Percentiles rank a stretch among this genome's conserved stretches.
Conservation (phyloP, 2,329 filamentous ascomycete genomes). For the Apiospora pterosperma region DNA sequence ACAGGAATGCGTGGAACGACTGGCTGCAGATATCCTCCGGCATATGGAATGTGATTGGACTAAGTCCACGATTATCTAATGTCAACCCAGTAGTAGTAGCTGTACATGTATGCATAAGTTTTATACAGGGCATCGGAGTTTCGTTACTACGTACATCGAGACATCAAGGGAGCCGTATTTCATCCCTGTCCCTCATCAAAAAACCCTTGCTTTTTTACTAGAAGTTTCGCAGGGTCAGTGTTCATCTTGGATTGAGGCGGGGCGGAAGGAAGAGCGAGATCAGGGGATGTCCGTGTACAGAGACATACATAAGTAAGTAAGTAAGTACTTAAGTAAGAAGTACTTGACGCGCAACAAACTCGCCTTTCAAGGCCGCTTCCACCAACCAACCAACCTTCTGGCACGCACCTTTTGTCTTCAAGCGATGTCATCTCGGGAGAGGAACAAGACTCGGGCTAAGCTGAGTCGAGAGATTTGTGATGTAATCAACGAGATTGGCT, state of each 20-base stretch:
- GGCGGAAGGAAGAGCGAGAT: not conserved
- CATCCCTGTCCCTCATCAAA: not conserved
- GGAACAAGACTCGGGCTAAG: not conserved
- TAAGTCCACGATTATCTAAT: too few relatives aligned
- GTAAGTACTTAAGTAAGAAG: too few relatives aligned
- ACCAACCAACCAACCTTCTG: not conserved
- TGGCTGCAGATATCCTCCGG: not conserved
- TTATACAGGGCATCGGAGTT: not conserved
- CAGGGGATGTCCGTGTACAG: not conserved
- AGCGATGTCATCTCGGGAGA: not conserved
- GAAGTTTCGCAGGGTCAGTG: not conserved
- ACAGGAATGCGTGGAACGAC: not conserved
- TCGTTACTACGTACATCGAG: not conserved
- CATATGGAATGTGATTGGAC: not conserved
- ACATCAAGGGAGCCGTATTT: not conserved
- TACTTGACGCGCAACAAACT: not conserved
- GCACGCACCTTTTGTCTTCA: not conserved
- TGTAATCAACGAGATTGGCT: not conserved
- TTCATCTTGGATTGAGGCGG: not conserved
- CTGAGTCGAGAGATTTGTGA: not conserved
- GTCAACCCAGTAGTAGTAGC: not conserved
- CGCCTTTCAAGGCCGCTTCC: not conserved
- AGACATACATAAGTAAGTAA: too few relatives aligned
- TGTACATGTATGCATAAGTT: not conserved
- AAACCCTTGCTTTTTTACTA: not conserved